Base-by-base conservation (phyloP, 2,329 filamentous ascomycete genomes). In the Beauveria sp. region DNA sequence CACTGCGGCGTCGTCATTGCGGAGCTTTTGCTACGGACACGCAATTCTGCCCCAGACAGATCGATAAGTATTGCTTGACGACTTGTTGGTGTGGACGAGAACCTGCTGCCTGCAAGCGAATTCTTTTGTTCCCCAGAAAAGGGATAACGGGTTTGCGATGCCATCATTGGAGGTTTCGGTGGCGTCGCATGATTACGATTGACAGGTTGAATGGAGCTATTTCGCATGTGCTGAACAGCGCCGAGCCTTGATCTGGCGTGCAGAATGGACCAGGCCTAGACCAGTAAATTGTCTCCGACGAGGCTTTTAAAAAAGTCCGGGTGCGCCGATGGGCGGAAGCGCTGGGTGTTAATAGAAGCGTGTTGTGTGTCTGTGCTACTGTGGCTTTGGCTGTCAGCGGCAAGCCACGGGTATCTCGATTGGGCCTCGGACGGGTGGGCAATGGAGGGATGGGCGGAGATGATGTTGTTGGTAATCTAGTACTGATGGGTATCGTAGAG, bases 221-320 rank as follows among this genome's bases (percentile, higher is more conserved):
- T 26, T 40, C 38, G 20, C 55, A 58, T n/a, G 54, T 34, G 28
- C n/a, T 22, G 18, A 22, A 20, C 3, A 16, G 51, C 34, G 8
- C 18, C 43, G 28, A 58, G 45, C 28, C 20, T 20, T 38, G 55
- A 42, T 50, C 34, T 42, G 45, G 55, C 31, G n/a, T 58, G 43
- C 28, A 58, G 49, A 58, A 58, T 49, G 18, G 55, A 49, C 55
- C 45, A 40, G 55, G 55, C 34, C 55, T 50, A 58, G 55, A 58
- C 55, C 55, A 40, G 8, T 12, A 28, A 28, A 50, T 50, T 31
- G 45, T n/a, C 22, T 20, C 54, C 54, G n/a, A 48, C 42, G 28
- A 48, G 42, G 42, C 42, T 38, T 43, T 24, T 43, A 5, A 46
- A 18, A 43, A 58, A 49, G 55, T 38, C 12, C 16, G 34, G 12